Base-by-base conservation (phyloP, 352 stramenopile species). In the Phytophthora cajani region DNA sequence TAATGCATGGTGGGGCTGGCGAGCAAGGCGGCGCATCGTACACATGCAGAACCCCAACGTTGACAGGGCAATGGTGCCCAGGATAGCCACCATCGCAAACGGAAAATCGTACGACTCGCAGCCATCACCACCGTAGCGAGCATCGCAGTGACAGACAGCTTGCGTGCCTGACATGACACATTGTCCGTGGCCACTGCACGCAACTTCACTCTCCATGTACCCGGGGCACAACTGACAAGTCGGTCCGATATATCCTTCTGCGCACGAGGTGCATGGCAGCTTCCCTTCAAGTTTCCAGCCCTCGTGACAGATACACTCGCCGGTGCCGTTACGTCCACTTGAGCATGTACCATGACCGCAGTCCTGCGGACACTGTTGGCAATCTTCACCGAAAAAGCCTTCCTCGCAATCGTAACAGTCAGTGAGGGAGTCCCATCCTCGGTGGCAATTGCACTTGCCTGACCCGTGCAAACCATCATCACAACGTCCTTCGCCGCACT, bases 51-150 rank as follows among this genome's bases (percentile, higher is more conserved):
- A 90, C 17, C 88, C 87, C 17, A 94, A 73, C 23, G 88, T 94
- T 42, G 88, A 94, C 6, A 96, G 63, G 11, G 87, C 88, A 51
- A 96, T 92, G 9, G 75, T 91, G 1, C 88, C 87, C 17, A 96
- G 60, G 65, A 92, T 88, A 11, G 82, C 78, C 14, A 94, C 87
- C 87, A 94, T 94, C 19, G 87, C 75, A 47, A 94, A 84, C 40
- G 88, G 88, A 58, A 96, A 96, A 67, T 96, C 88, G 72, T 96
- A 96, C 50, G 88, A 82, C 64, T 96, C 88, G 53, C 88, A 96
- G 10, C 79, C 82, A 30, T 80, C 69, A 2, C 88, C 88, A 25
- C 81, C 87, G 65, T 93, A 94, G 14, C 88, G 85, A 40, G 81
- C 82, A 56, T 94, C 87, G 40, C 88, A 96, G 17, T 87, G 68